These are phyloP conservation scores for Hibiscus trionum DNA, from an alignment of 345 rosid species.

Conservation along the genomic window DNA sequence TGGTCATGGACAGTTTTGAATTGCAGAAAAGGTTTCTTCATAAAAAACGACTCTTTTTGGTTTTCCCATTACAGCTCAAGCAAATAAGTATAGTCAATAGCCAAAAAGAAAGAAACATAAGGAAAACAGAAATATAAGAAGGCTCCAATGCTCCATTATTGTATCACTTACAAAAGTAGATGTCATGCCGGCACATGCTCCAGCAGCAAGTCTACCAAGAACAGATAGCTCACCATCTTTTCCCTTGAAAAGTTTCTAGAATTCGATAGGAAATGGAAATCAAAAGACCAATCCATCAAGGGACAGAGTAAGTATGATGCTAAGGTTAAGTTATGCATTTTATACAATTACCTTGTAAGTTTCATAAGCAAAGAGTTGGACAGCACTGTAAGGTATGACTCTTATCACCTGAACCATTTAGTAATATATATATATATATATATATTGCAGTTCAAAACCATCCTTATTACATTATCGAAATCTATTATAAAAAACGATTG, in stretches of 20 bases:
- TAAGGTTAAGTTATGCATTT: background rate
- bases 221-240: constrained; percentile 75
- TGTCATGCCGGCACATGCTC: constrained; percentile 99
- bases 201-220: constrained; percentile 83
- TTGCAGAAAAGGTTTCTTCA: background rate
- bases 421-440: background rate
- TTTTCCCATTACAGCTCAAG: background rate
- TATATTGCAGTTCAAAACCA: background rate
- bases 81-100: background rate
- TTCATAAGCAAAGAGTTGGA: constrained; percentile 91
- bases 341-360: constrained; percentile 62
- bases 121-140: constrained; percentile 5
- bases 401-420: constrained; percentile 56
- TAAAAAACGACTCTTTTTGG: background rate
- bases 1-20: background rate
- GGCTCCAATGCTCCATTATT: background rate
- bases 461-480: background rate
- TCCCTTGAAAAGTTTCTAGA: constrained; percentile 69
- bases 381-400: constrained; percentile 85
- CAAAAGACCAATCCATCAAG: constrained; percentile 1
- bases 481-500: background rate
- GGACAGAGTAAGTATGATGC: background rate
- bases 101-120: background rate
- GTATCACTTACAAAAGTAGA: constrained; percentile 72
- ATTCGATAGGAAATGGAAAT: constrained; percentile 22